phyloP scores from a whole-genome alignment of 148 eudicot genomes.

The Selenicereus undatus region DNA sequence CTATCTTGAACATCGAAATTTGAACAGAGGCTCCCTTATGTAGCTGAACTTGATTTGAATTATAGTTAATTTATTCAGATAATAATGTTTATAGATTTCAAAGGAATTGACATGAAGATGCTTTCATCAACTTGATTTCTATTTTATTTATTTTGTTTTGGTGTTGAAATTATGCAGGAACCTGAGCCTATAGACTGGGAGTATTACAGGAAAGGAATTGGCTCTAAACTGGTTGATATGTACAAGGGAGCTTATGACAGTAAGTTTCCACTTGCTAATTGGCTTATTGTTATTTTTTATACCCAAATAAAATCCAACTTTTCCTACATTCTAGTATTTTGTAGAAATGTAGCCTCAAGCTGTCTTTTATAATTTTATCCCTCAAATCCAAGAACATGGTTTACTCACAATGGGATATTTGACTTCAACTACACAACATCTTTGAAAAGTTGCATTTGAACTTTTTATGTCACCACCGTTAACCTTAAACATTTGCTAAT shows the following conservation, averaged over 20 bases:
- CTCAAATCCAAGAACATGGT: background rate
- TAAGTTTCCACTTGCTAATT: slow-evolving; percentile 28
- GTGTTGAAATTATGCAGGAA: slow-evolving; percentile 50
- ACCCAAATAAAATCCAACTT: too few relatives aligned
- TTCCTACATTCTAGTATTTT: background rate
- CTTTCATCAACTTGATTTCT: background rate
- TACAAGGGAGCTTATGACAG: slow-evolving; percentile 94
- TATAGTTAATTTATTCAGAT: background rate
- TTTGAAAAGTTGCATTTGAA: background rate
- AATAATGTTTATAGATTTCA: background rate
- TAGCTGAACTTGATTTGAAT: background rate
- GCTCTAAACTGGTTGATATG: slow-evolving; percentile 86
- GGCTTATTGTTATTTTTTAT: background rate
- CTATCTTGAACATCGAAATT: background rate
- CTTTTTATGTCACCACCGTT: background rate
- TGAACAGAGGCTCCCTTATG: background rate
- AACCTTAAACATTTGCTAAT: background rate
- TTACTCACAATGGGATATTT: background rate
- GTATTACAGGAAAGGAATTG: slow-evolving; percentile 86
- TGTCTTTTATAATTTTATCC: background rate
- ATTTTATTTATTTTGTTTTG: background rate
- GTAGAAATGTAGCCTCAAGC: background rate
- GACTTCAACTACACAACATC: background rate
- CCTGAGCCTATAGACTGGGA: slow-evolving; percentile 98
- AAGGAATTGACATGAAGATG: background rate